A percentile compares a stretch with the other conserved stretches of the same genome.
Evolutionary conservation across 2,329 filamentous ascomycete genomes (phyloP).

Genomic region (Cladobotryum protrusum): DNA sequence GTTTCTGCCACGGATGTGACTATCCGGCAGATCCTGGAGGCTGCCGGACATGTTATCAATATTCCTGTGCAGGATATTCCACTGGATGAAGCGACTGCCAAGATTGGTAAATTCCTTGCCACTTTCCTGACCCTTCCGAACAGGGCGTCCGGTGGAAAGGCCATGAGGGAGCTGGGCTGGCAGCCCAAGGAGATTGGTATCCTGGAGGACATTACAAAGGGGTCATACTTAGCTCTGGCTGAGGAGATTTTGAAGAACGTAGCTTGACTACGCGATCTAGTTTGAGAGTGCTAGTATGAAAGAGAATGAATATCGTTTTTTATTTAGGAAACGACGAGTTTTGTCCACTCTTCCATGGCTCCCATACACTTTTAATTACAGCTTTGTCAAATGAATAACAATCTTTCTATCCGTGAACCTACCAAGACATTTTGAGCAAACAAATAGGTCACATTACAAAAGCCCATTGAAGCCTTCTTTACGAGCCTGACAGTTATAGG

Average conservation of each 20-base stretch:
- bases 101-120: slow-evolving; percentile 22
- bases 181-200: slow-evolving; percentile 25
- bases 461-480: too few relatives aligned
- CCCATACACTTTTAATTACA: too few relatives aligned
- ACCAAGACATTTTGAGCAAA: too few relatives aligned
- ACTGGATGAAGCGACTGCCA: slow-evolving; percentile 24
- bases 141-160: slow-evolving; percentile 30
- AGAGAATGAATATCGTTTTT: too few relatives aligned
- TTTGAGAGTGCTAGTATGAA: too few relatives aligned
- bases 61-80: slow-evolving; percentile 19
- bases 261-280: neutral
- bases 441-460: too few relatives aligned
- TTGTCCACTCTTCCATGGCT: too few relatives aligned
- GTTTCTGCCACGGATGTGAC: slow-evolving; percentile 26
- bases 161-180: slow-evolving; percentile 33
- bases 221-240: slow-evolving; percentile 21
- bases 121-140: slow-evolving; percentile 28
- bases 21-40: slow-evolving; percentile 21
- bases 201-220: slow-evolving; percentile 26
- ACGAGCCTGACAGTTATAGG: too few relatives aligned
- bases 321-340: neutral
- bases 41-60: slow-evolving; percentile 18
- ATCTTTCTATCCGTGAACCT: too few relatives aligned
- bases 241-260: slow-evolving; percentile 7
- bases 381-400: too few relatives aligned